Evolutionary conservation across 805 yeast species (phyloP).

Genomic region (Tetrapisispora arboricola): DNA sequence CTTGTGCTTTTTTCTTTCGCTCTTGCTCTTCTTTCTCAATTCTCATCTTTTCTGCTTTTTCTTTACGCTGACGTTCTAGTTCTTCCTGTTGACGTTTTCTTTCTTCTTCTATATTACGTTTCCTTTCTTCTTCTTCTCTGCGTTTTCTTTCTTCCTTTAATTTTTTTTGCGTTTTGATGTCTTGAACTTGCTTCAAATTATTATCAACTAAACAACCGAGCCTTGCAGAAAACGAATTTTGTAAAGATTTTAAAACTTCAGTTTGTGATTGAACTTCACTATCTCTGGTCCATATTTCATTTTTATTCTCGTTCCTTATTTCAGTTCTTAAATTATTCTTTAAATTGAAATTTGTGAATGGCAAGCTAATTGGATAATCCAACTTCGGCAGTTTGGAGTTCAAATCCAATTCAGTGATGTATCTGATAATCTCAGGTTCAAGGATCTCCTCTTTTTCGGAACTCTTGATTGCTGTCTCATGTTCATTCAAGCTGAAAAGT

Average conservation of each 20-base stretch:
- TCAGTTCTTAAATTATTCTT: no score
- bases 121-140: slow-evolving; percentile 3
- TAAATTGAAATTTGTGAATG: no score
- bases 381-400: slow-evolving; percentile 1
- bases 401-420: background rate
- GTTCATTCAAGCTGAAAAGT: no score
- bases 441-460: background rate
- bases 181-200: slow-evolving; percentile 7
- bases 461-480: no score
- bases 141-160: slow-evolving; percentile 4
- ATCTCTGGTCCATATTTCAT: background rate
- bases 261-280: background rate
- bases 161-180: slow-evolving; percentile 3
- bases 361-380: background rate
- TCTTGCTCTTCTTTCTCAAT: background rate
- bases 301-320: no score
- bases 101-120: slow-evolving; percentile 3
- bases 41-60: slow-evolving; percentile 3
- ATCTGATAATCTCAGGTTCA: background rate
- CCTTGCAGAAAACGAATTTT: slow-evolving; percentile 6
- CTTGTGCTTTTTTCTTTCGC: slow-evolving; percentile 6
- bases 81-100: slow-evolving; percentile 26
- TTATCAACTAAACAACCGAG: slow-evolving; percentile 6
- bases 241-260: slow-evolving; percentile 3
- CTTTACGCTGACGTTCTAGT: slow-evolving; percentile 15